phyloP scores from a whole-genome alignment of 2,329 filamentous ascomycete genomes.

The Botrytis fabae region DNA sequence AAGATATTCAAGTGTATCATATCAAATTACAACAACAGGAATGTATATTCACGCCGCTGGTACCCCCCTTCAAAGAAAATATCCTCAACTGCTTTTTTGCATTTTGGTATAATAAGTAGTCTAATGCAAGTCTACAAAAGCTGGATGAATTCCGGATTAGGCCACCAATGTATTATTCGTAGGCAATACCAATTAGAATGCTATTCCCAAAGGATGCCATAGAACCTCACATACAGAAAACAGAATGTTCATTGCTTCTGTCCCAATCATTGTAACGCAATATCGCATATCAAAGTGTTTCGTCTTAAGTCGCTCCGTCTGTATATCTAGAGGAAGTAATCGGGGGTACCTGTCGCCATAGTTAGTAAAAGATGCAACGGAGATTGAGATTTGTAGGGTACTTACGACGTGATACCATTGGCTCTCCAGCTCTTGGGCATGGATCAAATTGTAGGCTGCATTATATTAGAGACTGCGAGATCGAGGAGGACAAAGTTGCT shows the following conservation, averaged over 20 bases:
- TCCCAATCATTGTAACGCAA: conserved; percentile 21
- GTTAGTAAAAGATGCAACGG: conserved; percentile 23
- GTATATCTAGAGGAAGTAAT: conserved; percentile 87
- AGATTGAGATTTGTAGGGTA: conserved; percentile 25
- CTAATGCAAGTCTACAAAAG: conserved; percentile 40
- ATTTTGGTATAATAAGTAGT: conserved; percentile 35
- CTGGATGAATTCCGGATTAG: conserved; percentile 25
- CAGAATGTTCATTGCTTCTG: conserved; percentile 34
- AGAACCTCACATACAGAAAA: conserved; percentile 32
- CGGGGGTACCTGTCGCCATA: conserved; percentile 68
- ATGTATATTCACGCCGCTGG: conserved; percentile 6
- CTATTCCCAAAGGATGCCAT: conserved; percentile 27
- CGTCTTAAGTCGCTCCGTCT: conserved; percentile 18
- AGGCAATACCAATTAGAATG: conserved; percentile 23
- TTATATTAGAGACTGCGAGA: conserved; percentile 35
- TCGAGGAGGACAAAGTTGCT: background rate
- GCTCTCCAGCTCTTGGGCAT: conserved; percentile 93
- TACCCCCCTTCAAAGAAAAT: background rate
- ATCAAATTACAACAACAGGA: conserved; percentile 2
- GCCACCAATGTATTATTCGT: conserved; percentile 20
- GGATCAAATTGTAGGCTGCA: conserved; percentile 96
- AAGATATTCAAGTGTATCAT: background rate
- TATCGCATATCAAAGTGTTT: conserved; percentile 21
- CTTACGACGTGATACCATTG: conserved; percentile 93
- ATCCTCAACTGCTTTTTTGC: conserved; percentile 32